Conservation (phyloP, 768 basidiomycete genomes). For the Termitomyces eurrhizus region DNA sequence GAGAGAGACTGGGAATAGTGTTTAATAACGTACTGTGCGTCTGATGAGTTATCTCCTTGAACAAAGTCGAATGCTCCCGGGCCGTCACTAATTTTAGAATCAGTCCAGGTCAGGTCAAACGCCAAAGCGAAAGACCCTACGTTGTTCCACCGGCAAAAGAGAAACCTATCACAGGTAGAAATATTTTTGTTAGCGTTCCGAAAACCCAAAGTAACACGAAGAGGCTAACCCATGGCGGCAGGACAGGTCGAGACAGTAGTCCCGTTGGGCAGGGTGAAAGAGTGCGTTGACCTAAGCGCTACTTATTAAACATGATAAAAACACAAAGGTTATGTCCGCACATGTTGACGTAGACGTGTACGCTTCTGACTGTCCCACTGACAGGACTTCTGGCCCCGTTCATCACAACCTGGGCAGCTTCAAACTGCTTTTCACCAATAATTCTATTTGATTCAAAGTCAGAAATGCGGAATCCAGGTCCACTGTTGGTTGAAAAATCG, state of each 20-base stretch:
- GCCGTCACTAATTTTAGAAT: constrained; percentile 52
- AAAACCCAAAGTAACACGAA: background rate
- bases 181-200: background rate
- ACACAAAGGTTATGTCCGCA: constrained; percentile 25
- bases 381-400: constrained; percentile 42
- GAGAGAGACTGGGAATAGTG: background rate
- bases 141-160: constrained; percentile 80
- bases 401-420: constrained; percentile 67
- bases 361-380: constrained; percentile 58
- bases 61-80: constrained; percentile 77
- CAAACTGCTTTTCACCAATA: constrained; percentile 67
- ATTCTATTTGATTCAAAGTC: constrained; percentile 75
- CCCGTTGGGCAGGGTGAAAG: constrained; percentile 63
- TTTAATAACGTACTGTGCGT: constrained; percentile 40
- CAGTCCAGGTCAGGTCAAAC: background rate
- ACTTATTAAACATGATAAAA: constrained; percentile 1
- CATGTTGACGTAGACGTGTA: constrained; percentile 74
- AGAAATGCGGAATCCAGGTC: constrained; percentile 70
- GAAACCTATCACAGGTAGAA: constrained; percentile 42
- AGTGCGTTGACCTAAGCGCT: constrained; percentile 51
- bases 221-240: constrained; percentile 63
- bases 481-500: constrained; percentile 32
- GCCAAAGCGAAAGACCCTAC: constrained; percentile 32
- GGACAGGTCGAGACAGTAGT: constrained; percentile 69
- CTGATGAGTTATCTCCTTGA: constrained; percentile 66